These are phyloP conservation scores for Peribolospora baueri DNA, from an alignment of 768 basidiomycete genomes.

Conservation along the genomic window DNA sequence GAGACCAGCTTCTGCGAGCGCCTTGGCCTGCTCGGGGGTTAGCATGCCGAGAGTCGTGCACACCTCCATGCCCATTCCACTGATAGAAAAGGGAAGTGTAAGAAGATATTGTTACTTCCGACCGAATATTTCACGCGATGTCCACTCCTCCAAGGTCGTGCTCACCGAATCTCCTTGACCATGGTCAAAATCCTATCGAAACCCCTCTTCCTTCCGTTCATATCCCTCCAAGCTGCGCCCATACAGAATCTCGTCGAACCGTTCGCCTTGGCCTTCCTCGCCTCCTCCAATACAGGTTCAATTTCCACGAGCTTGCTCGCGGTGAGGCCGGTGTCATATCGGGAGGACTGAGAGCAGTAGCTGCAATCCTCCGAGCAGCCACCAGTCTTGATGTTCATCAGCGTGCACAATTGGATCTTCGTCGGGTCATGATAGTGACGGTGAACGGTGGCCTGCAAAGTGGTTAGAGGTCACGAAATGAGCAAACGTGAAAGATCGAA, in stretches of 20 bases:
- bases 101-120: not conserved
- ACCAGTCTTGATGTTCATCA: conserved; percentile 98
- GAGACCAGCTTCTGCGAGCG: conserved; percentile 80
- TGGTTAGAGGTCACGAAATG: not conserved
- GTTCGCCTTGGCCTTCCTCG: conserved; percentile 79
- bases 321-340: conserved; percentile 47
- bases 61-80: conserved; percentile 96
- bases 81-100: conserved; percentile 10
- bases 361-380: conserved; percentile 94
- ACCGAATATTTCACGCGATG: not conserved
- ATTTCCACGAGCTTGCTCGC: conserved; percentile 68
- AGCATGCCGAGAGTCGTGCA: conserved; percentile 98
- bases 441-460: conserved; percentile 35
- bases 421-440: conserved; percentile 61
- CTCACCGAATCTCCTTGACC: conserved; percentile 32
- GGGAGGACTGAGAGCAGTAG: conserved; percentile 94
- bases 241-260: conserved; percentile 96
- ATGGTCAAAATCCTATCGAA: conserved; percentile 81
- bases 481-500: not conserved
- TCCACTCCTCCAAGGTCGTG: not conserved
- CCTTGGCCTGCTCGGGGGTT: conserved; percentile 67
- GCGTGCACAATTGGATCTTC: conserved; percentile 84
- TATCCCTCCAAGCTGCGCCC: conserved; percentile 95
- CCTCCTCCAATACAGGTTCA: conserved; percentile 78
- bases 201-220: conserved; percentile 72